Evolutionary conservation across 495 filamentous ascomycete species (phyloP).

Genomic region (Hypoxylon rickii): DNA sequence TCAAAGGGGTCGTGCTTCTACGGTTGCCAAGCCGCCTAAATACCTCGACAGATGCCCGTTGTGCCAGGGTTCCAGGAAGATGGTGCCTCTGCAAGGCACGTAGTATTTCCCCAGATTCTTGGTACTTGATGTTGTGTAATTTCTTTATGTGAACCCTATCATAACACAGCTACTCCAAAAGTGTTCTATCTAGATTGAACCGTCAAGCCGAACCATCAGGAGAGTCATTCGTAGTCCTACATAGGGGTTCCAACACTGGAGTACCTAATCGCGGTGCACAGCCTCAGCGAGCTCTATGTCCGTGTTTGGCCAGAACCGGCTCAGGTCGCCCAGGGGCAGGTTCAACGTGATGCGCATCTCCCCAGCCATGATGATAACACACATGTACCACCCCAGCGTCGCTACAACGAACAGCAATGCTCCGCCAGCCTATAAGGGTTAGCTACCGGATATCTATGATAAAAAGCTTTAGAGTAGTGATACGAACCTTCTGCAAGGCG

Average conservation of each 20-base stretch:
- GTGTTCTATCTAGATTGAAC: no score
- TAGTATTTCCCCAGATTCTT: no score
- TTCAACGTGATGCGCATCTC: slow-evolving; percentile 61
- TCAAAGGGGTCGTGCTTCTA: neutral
- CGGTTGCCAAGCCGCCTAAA: neutral
- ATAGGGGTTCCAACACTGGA: no score
- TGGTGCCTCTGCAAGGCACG: no score
- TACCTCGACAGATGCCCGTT: no score
- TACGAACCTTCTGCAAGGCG: slow-evolving; percentile 50
- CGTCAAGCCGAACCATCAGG: no score
- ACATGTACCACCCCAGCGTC: slow-evolving; percentile 59
- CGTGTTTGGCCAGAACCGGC: slow-evolving; percentile 56
- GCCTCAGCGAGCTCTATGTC: slow-evolving; percentile 49
- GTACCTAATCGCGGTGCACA: slow-evolving; percentile 37
- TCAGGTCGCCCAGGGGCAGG: slow-evolving; percentile 59
- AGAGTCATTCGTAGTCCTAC: no score
- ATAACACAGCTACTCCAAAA: no score
- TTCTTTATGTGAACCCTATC: no score
- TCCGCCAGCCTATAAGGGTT: slow-evolving; percentile 46
- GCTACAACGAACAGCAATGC: slow-evolving; percentile 56
- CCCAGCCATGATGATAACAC: slow-evolving; percentile 57
- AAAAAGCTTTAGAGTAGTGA: neutral
- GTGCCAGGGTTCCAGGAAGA: no score
- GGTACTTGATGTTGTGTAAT: no score
- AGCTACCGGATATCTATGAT: neutral